Conservation (phyloP, 129 eudicot genomes). For the sunflower (Helianthus annuus) region DNA sequence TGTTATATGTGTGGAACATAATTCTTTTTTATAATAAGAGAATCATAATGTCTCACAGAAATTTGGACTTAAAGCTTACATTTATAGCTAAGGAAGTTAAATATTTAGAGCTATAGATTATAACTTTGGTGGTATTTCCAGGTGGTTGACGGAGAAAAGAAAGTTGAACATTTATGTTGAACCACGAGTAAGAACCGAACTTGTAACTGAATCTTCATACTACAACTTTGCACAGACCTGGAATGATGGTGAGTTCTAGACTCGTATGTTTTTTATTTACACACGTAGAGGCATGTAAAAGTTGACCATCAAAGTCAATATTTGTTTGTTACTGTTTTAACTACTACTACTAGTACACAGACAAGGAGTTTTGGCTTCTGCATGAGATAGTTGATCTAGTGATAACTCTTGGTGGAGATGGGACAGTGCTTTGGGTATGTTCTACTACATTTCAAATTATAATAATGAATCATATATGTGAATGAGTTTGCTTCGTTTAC, state of each 20-base stretch:
- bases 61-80: too few relatives aligned
- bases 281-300: too few relatives aligned
- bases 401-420: constrained; percentile 99
- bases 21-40: too few relatives aligned
- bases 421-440: constrained; percentile 99
- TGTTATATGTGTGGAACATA: too few relatives aligned
- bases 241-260: constrained; percentile 61
- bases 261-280: too few relatives aligned
- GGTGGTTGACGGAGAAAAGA: constrained; percentile 69
- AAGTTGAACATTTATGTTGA: constrained; percentile 70
- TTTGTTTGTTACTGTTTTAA: too few relatives aligned
- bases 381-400: constrained; percentile 93
- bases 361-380: constrained; percentile 55
- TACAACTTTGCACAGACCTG: constrained; percentile 85
- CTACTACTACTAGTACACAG: constrained; percentile 39
- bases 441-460: constrained; percentile 4
- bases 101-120: too few relatives aligned
- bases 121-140: too few relatives aligned
- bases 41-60: too few relatives aligned
- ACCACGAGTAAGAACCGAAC: constrained; percentile 86
- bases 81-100: too few relatives aligned
- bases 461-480: not conserved
- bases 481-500: not conserved
- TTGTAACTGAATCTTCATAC: constrained; percentile 66
- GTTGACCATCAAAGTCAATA: too few relatives aligned